Base-by-base conservation (phyloP, 1,139 yeast genomes). In the Yamadazyma oceani region DNA sequence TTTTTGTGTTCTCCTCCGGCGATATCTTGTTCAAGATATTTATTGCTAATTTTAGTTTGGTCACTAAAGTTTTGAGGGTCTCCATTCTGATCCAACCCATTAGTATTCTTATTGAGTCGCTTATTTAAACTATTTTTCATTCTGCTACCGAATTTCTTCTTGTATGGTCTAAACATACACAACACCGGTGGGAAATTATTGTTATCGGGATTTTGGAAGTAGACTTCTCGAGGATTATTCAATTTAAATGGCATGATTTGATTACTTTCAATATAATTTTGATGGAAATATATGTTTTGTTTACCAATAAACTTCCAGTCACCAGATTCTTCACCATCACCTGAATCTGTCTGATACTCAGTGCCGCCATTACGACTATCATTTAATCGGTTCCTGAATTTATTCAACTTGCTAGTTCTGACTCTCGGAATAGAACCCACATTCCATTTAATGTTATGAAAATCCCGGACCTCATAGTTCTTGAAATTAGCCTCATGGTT, bases 111-210 rank as follows among this genome's bases (percentile, higher is more conserved):
- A 34, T 41, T 42, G n/a, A 43, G 40, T 34, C 47, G 44, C 36
- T 49, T 51, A 26, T 50, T 51, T 14, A 58, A 38, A 1, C 53
- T 39, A 34, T 51, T 51, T 14, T 75, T 57, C 3, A 78, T 42
- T 38, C 66, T 68, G 40, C 71, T 73, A 40, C 66, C 65, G 2
- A 69, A 50, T 28, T 68, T 64, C 27, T 64, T 53, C 43, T 78
- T 82, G 45, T 73, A 69, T 0, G 83, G 84, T 42, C 85, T 61
- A 46, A 76, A 79, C 36, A 76, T 53, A 0, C 75, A 75, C 31
- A 77, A 42, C 0, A 77, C 74, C 1, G 70, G 71, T 19, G 61
- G 73, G 52, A 56, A 69, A 17, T 47, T 42, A 25, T 23, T 26
- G 3, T 42, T 38, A 36, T 54, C 56, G 13, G 33, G 17, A 23